Evolutionary conservation across 345 rosid species (phyloP), one percentile per base, ranked within the genome.

Genomic region (Eucalyptus paniculata): DNA sequence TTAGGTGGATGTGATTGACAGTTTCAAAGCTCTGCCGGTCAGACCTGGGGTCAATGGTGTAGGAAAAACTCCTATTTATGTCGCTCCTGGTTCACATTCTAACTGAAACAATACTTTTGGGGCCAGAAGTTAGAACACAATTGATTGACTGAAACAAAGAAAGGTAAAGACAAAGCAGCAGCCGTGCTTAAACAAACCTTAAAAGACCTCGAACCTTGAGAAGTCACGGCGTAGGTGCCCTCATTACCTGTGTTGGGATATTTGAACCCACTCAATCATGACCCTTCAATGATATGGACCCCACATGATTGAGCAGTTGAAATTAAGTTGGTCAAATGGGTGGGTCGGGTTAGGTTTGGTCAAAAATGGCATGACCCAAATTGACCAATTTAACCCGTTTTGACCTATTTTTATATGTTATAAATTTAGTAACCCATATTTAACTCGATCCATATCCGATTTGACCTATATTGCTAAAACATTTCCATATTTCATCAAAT

Each of bases 321-420:
- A 69, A 69, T 69, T 69, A 9, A 2, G 12, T 2, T 0, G 3
- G 62, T 56, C 28, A 56, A 56, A 56, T 0, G 28, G 13, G 6
- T 24, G 62, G 3, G 30, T 56, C 1, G 62, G 28, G 62, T 56
- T 0, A 24, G 6, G 6, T 56, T 2, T 6, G 58, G 24, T 53
- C 1, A 53, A 56, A 56, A 56, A 56, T 56, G 62, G 30, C 12
- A 21, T 1, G 1, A 23, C 2, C 12, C 13, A 56, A 56, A 23
- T 56, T 56, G 3, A 56, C 3, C 1, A 0, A 56, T 56, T 24
- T 56, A 56, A 56, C 6, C 3, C 30, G 0, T 23, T 56, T 56
- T 56, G 30, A 56, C 13, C 6, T 1, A 56, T 24, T 24, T 10
- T 0, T 2, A 56, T 9, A 2, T 2, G 6, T 5, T 56, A 56